A percentile compares a stretch with the other conserved stretches of the same genome.
phyloP scores from a whole-genome alignment of 108 stramenopile genomes.

The Skeletonema marinoi region DNA sequence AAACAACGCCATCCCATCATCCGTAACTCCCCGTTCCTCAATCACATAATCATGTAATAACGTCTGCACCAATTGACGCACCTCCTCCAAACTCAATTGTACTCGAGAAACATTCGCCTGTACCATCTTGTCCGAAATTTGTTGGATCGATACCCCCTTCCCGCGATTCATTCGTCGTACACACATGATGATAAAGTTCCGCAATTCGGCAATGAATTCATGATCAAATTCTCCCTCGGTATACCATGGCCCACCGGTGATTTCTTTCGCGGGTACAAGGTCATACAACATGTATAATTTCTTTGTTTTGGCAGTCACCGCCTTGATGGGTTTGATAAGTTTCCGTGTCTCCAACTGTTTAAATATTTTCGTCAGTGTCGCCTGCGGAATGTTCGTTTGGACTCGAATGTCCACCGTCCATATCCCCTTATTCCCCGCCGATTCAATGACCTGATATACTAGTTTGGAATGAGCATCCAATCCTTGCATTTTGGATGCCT shows the following conservation, averaged over 20 bases:
- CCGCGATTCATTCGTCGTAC: slow-evolving; percentile 67
- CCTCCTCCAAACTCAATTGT: slow-evolving; percentile 83
- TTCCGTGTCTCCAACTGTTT: slow-evolving; percentile 88
- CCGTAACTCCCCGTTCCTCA: slow-evolving; percentile 57
- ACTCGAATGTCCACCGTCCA: slow-evolving; percentile 96
- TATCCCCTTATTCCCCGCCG: slow-evolving; percentile 92
- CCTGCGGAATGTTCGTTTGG: slow-evolving; percentile 90
- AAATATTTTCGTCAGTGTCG: slow-evolving; percentile 92
- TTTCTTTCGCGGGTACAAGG: slow-evolving; percentile 91
- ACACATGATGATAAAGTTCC: slow-evolving; percentile 80
- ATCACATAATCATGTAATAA: slow-evolving; percentile 83
- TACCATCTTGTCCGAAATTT: slow-evolving; percentile 72
- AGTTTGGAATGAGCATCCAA: slow-evolving; percentile 78
- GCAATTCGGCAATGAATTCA: slow-evolving; percentile 94
- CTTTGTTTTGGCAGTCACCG: slow-evolving; percentile 94
- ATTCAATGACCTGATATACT: slow-evolving; percentile 94
- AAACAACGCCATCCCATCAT: slow-evolving; percentile 59
- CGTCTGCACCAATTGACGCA: slow-evolving; percentile 89
- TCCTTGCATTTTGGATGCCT: slow-evolving; percentile 78
- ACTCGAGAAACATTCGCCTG: slow-evolving; percentile 88
- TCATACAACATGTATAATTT: slow-evolving; percentile 98
- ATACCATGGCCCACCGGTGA: slow-evolving; percentile 99
- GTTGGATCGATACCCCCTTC: slow-evolving; percentile 63
- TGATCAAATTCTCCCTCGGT: slow-evolving; percentile 97
- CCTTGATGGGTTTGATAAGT: slow-evolving; percentile 95